These are phyloP conservation scores for Tylopilus sp. DNA, from an alignment of 768 basidiomycete species.

Conservation along the genomic window DNA sequence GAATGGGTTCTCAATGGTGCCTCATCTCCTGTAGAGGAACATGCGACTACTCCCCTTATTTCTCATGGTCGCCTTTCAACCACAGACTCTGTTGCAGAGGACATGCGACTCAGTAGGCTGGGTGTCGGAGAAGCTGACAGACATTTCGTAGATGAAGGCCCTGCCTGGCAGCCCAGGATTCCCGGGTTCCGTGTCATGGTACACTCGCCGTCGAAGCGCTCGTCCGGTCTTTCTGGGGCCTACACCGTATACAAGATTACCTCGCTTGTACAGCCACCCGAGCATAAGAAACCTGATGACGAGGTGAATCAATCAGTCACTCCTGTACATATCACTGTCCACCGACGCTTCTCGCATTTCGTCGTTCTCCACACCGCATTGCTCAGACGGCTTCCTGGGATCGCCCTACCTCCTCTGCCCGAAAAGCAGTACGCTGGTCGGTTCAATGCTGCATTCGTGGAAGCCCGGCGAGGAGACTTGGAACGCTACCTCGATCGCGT, in stretches of 20 bases:
- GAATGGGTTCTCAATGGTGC: constrained; percentile 75
- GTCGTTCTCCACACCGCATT: constrained; percentile 72
- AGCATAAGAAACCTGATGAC: constrained; percentile 17
- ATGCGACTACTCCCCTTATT: constrained; percentile 15
- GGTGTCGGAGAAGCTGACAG: constrained; percentile 58
- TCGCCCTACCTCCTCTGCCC: constrained; percentile 77
- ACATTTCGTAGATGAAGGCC: constrained; percentile 70
- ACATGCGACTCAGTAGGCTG: constrained; percentile 34
- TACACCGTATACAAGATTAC: constrained; percentile 78
- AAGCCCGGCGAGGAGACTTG: constrained; percentile 75
- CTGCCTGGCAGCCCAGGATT: constrained; percentile 69
- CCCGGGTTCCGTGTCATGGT: constrained; percentile 72
- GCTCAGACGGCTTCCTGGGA: constrained; percentile 63
- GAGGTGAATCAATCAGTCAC: constrained; percentile 28
- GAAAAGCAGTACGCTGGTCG: constrained; percentile 83
- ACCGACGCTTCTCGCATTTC: constrained; percentile 84
- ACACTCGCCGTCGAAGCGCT: constrained; percentile 76
- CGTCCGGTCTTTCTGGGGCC: constrained; percentile 61
- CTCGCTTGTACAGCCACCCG: constrained; percentile 36
- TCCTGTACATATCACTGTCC: constrained; percentile 64
- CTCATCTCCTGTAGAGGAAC: constrained; percentile 29
- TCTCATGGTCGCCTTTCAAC: constrained; percentile 28
- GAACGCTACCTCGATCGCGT: constrained; percentile 73
- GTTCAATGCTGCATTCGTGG: constrained; percentile 79
- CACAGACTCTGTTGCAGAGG: constrained; percentile 40